A percentile compares a stretch with the other conserved stretches of the same genome.
phyloP scores from a whole-genome alignment of 129 eudicot species.

The Erigeron canadensis region DNA sequence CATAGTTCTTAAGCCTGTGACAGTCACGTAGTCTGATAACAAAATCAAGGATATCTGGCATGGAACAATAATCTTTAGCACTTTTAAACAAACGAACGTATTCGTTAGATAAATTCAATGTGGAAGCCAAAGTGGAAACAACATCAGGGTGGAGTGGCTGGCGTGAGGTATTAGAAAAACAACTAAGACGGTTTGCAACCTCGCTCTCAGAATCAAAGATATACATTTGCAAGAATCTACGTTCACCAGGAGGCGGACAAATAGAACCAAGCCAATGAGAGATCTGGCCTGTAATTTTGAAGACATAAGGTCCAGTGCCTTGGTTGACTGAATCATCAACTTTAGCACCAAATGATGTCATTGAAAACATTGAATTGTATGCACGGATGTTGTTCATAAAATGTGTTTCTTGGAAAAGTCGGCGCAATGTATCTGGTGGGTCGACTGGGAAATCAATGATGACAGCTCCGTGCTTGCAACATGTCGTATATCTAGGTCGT shows the following conservation, averaged over 20 bases:
- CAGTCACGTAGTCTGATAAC: background rate
- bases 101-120: background rate
- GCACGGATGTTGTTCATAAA: background rate
- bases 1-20: background rate
- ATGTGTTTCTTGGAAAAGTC: background rate
- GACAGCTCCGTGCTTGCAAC: background rate
- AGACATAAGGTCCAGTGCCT: too few species aligned
- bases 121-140: background rate
- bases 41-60: background rate
- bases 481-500: background rate
- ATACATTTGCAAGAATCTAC: background rate
- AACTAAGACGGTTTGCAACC: background rate
- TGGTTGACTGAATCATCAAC: too few species aligned
- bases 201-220: background rate
- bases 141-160: background rate
- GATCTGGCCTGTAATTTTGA: background rate
- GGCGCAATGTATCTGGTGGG: background rate
- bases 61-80: background rate
- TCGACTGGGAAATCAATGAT: background rate
- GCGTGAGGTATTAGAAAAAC: background rate
- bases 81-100: background rate
- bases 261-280: constrained; percentile 3
- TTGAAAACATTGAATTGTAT: background rate
- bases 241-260: background rate
- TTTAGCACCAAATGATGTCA: too few species aligned